Evolutionary conservation across 495 filamentous ascomycete species (phyloP).

Genomic region (Copromyces sp.): DNA sequence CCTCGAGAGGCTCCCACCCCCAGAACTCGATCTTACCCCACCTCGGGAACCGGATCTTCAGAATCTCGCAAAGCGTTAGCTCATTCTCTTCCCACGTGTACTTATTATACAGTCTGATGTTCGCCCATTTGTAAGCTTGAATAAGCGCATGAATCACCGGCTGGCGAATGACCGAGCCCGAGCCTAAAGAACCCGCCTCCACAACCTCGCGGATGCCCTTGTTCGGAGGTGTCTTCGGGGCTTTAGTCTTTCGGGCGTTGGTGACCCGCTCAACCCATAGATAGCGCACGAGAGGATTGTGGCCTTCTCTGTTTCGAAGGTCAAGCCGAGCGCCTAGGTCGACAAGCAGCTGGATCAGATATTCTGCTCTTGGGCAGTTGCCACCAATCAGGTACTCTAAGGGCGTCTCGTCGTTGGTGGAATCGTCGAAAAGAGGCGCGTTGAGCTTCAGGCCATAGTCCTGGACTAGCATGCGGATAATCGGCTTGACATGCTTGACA

Average conservation of each 20-base stretch:
- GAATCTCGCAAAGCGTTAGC: neutral
- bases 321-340: neutral
- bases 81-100: neutral
- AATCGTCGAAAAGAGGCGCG: neutral
- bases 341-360: neutral
- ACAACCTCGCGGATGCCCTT: neutral
- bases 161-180: neutral
- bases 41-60: neutral
- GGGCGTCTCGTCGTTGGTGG: neutral
- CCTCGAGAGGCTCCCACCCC: neutral
- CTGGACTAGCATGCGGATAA: neutral
- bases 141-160: neutral
- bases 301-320: neutral
- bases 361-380: neutral
- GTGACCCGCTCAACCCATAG: neutral
- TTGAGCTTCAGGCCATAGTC: neutral
- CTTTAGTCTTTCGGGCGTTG: neutral
- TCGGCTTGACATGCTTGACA: neutral
- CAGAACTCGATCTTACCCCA: neutral
- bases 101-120: neutral
- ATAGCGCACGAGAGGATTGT: neutral
- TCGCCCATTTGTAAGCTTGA: neutral
- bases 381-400: neutral
- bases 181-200: neutral
- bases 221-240: neutral